A percentile compares a stretch with the other conserved stretches of the same genome.
These are phyloP conservation scores for Saprolegnia diclina DNA, from an alignment of 352 stramenopile species.

Conservation along the genomic window DNA sequence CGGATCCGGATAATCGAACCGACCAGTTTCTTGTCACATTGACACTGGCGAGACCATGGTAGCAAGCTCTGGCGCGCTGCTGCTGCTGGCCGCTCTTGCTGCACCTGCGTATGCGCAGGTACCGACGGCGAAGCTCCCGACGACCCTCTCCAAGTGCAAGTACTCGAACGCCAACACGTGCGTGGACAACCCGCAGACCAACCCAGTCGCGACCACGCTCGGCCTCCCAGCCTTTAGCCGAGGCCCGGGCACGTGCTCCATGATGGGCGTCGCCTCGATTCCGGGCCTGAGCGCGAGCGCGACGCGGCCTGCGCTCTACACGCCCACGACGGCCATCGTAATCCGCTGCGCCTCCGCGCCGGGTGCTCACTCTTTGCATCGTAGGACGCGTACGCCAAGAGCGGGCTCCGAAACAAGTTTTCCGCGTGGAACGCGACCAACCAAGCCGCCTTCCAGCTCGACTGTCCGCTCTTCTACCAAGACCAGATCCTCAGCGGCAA, in stretches of 20 bases:
- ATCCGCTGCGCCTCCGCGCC: too few relatives aligned
- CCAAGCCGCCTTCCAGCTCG: slow-evolving; percentile 53
- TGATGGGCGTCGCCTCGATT: slow-evolving; percentile 63
- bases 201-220: slow-evolving; percentile 27
- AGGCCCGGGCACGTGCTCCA: slow-evolving; percentile 41
- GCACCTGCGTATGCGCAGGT: slow-evolving; percentile 14
- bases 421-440: slow-evolving; percentile 56
- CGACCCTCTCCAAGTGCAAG: slow-evolving; percentile 46
- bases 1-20: background rate
- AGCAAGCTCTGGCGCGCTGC: background rate
- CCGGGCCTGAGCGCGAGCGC: slow-evolving; percentile 34
- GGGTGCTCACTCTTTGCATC: background rate
- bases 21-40: background rate
- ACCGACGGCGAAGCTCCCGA: slow-evolving; percentile 4
- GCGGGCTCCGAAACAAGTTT: slow-evolving; percentile 67
- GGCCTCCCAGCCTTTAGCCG: slow-evolving; percentile 53
- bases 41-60: background rate
- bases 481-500: slow-evolving; percentile 41
- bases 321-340: slow-evolving; percentile 47
- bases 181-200: slow-evolving; percentile 43
- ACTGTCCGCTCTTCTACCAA: slow-evolving; percentile 68
- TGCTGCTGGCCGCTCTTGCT: background rate
- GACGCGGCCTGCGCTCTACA: slow-evolving; percentile 52
- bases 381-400: slow-evolving; percentile 37
- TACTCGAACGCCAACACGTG: slow-evolving; percentile 60